Evolutionary conservation across 2,329 filamentous ascomycete genomes (phyloP), one percentile per base, ranked within the genome.

Genomic region (Thermochaetoides dissita): DNA sequence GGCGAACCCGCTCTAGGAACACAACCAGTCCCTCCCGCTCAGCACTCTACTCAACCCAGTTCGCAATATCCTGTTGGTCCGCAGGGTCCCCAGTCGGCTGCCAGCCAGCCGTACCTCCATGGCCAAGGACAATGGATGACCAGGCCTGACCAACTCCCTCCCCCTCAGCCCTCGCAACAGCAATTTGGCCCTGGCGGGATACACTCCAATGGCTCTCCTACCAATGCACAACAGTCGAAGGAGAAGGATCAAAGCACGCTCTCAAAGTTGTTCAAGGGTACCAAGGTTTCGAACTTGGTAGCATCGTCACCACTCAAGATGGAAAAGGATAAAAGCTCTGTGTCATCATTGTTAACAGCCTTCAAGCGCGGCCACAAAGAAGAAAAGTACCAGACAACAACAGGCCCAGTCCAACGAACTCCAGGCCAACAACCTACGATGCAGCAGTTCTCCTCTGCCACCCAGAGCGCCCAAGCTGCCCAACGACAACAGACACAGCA

Each of bases 241-340:
- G 49, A 53, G 37, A 53, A 53, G 34, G 48, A 54, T 30, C 53
- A 56, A 36, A 55, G 53, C 43, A 54, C 51, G 1, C 47, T 56
- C 28, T 54, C 53, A 9, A 55, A 53, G 41, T 31, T 56, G 36
- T 48, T 55, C 37, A 54, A 51, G 36, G 51, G 51, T 30, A 46
- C 40, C 30, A 52, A 50, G 28, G 29, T 38, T 9, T 36, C 47
- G 3, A 30, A 5, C 6, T 24, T 24, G 17, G 34, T 43, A 6
- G 41, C 37, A 17, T 33, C 41, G 6, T 36, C 43, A 3, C 38
- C 38, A n/a, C 42, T 42, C 3, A 54, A 52, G 41, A 31, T 39
- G 1, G 48, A 52, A 11, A 55, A 51, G 40, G 47, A 51, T 8
- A 54, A 54, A 38, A 40, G 39, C 11, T 37, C 47, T 30, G 53